phyloP scores from a whole-genome alignment of 306 rosid species.

The Pyrus pyrifolia region DNA sequence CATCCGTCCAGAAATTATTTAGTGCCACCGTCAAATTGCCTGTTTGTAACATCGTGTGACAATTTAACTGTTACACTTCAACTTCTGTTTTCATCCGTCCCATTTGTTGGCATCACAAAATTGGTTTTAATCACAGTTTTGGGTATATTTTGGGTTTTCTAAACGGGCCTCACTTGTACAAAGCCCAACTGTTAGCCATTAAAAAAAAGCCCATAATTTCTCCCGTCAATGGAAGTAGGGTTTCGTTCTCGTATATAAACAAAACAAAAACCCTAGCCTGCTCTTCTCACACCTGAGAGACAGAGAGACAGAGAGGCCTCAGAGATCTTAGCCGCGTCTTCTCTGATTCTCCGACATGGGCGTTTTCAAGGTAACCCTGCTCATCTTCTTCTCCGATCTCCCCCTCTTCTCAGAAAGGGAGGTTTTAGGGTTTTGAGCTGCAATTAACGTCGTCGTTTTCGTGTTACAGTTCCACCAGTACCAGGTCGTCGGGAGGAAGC shows the following conservation, averaged over 20 bases:
- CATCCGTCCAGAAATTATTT: not conserved
- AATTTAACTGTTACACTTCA: rapidly evolving
- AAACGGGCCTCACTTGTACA: not conserved
- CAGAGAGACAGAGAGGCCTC: not conserved
- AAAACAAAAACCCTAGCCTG: conserved; percentile 24
- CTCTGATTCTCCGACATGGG: conserved; percentile 42
- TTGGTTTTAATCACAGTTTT: too few species aligned
- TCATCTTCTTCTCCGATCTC: not conserved
- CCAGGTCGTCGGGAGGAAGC: conserved; percentile 89
- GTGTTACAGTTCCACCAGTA: conserved; percentile 72
- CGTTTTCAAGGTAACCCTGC: conserved; percentile 41
- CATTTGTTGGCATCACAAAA: too few species aligned
- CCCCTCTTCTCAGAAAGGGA: not conserved
- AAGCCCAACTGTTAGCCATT: not conserved
- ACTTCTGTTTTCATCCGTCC: not conserved
- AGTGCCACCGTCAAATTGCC: not conserved
- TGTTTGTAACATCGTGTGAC: not conserved
- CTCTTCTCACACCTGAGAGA: not conserved
- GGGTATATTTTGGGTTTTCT: not conserved
- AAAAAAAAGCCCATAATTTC: not conserved
- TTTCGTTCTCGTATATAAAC: conserved; percentile 14
- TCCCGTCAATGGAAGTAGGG: not conserved
- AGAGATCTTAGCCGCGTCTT: not conserved
- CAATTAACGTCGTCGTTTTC: not conserved
- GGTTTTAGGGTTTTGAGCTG: not conserved